Conservation (phyloP, 257 asterid species). For the Primulina eburnea region DNA sequence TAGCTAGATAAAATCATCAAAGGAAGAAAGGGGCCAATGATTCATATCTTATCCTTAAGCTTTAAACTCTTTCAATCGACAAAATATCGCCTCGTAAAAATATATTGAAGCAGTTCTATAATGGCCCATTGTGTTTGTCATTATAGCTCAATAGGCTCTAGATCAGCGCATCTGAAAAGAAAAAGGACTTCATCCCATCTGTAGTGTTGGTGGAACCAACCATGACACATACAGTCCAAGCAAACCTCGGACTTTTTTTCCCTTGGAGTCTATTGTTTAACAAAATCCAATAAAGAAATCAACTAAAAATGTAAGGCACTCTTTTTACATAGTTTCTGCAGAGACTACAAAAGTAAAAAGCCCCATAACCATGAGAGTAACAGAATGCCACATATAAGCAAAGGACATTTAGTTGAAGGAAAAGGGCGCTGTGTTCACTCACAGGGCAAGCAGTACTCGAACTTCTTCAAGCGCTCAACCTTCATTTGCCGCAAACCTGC, state of each 20-base stretch:
- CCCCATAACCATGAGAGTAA: background rate
- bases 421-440: constrained; percentile 34
- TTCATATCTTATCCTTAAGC: too few species aligned
- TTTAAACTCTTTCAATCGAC: too few species aligned
- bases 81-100: too few species aligned
- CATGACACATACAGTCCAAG: background rate
- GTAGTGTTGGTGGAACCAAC: too few species aligned
- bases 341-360: background rate
- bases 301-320: background rate
- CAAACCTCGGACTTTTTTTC: background rate
- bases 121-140: too few species aligned
- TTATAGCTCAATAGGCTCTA: too few species aligned
- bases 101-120: too few species aligned
- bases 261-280: background rate
- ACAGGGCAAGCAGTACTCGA: constrained; percentile 94
- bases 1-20: too few species aligned
- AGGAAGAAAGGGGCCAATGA: too few species aligned
- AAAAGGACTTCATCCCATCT: too few species aligned
- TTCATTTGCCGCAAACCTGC: constrained; percentile 85
- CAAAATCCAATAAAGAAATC: background rate
- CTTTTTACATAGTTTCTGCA: background rate
- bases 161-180: too few species aligned
- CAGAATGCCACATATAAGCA: constrained; percentile 5
- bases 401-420: constrained; percentile 4
- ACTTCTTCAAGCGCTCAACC: constrained; percentile 77